A percentile compares a stretch with the other conserved stretches of the same genome.
These are phyloP conservation scores for Penicillium parvum DNA, from an alignment of 495 filamentous ascomycete genomes.

Conservation along the genomic window DNA sequence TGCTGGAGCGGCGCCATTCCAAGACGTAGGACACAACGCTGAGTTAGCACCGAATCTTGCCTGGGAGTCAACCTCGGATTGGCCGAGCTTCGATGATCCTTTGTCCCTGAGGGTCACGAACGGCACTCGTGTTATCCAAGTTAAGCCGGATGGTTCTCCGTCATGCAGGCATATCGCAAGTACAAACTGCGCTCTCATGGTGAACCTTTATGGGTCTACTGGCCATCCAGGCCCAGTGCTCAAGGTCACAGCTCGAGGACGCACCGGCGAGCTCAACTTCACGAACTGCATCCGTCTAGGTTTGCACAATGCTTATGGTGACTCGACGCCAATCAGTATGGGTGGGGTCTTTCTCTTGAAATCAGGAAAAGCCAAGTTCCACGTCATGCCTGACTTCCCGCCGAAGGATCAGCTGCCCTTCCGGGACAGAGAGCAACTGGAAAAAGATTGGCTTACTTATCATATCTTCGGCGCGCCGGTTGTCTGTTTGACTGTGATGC, in stretches of 20 bases:
- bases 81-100: constrained; percentile 15
- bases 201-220: constrained; percentile 32
- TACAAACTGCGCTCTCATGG: constrained; percentile 37
- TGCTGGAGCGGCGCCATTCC: constrained; percentile 38
- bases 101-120: constrained; percentile 12
- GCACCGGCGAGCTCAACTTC: constrained; percentile 29
- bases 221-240: constrained; percentile 30
- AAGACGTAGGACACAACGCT: constrained; percentile 34
- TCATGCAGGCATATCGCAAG: constrained; percentile 5
- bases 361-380: constrained; percentile 29
- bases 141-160: constrained; percentile 2
- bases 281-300: constrained; percentile 29
- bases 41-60: constrained; percentile 37
- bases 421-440: constrained; percentile 16
- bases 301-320: constrained; percentile 23
- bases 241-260: constrained; percentile 24
- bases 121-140: constrained; percentile 13
- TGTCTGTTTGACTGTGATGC: constrained; percentile 36
- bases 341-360: constrained; percentile 37
- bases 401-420: constrained; percentile 24
- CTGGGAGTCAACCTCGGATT: constrained; percentile 12
- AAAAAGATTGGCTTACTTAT: constrained; percentile 32
- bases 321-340: constrained; percentile 25
- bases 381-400: constrained; percentile 46
- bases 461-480: constrained; percentile 32